Base-by-base conservation (phyloP, 345 rosid genomes). In the Aurinia saxatilis region DNA sequence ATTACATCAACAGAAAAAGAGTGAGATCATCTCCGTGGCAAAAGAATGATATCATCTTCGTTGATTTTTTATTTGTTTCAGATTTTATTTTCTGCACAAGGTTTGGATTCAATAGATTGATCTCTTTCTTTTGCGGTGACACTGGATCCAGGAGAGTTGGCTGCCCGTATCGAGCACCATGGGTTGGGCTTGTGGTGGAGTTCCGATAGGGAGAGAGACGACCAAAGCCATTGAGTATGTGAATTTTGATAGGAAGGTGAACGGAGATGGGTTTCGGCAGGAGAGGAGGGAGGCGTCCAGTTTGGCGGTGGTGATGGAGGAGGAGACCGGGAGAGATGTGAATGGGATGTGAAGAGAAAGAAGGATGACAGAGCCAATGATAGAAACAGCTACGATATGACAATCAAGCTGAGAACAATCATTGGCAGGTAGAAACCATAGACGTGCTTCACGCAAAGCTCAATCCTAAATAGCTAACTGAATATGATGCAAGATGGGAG, bases 401-500 rank as follows among this genome's bases (percentile, higher is more conserved):
- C n/a, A n/a, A n/a, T n/a, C n/a, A n/a, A n/a, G n/a, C n/a, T n/a
- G n/a, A n/a, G n/a, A n/a, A n/a, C n/a, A n/a, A n/a, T n/a, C n/a
- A n/a, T n/a, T n/a, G n/a, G n/a, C n/a, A n/a, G n/a, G n/a, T n/a
- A n/a, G n/a, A n/a, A n/a, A n/a, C n/a, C n/a, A n/a, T n/a, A n/a
- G n/a, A n/a, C n/a, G n/a, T n/a, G n/a, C n/a, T n/a, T n/a, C n/a
- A n/a, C n/a, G n/a, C n/a, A n/a, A n/a, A n/a, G n/a, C n/a, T n/a
- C n/a, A n/a, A n/a, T n/a, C n/a, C n/a, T n/a, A n/a, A n/a, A n/a
- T n/a, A n/a, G n/a, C n/a, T n/a, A n/a, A n/a, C n/a, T n/a, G n/a
- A n/a, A n/a, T n/a, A n/a, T n/a, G n/a, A n/a, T n/a, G n/a, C 52
- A 90, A 90, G 74, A 85, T 90, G 93, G 93, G 97, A 57, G 97